Evolutionary conservation across 768 basidiomycete species (phyloP).

Genomic region (Lentinula sp.): DNA sequence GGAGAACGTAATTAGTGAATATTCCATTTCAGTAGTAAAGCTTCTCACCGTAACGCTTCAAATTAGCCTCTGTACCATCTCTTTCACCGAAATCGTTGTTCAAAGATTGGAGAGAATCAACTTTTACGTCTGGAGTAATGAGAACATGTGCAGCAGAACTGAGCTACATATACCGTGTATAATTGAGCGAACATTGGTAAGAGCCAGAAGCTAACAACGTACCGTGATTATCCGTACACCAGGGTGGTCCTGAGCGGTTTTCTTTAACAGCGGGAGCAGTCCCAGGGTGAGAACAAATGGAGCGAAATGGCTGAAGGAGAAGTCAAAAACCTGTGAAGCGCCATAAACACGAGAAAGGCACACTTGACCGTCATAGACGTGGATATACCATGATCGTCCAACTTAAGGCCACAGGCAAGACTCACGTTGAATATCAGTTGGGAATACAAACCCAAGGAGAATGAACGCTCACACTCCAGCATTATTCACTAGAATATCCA

Average conservation of each 20-base stretch:
- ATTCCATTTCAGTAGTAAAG: not conserved
- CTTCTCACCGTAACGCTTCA: not conserved
- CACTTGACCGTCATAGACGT: not conserved
- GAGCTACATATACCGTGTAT: not conserved
- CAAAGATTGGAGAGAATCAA: not conserved
- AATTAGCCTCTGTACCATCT: not conserved
- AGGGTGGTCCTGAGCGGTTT: constrained; percentile 1
- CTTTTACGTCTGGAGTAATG: not conserved
- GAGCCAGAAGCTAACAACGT: not conserved
- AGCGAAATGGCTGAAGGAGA: not conserved
- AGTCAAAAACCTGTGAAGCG: not conserved
- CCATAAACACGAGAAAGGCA: not conserved
- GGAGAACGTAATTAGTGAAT: not conserved
- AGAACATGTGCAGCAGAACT: not conserved
- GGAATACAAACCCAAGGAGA: not conserved
- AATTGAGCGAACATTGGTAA: not conserved
- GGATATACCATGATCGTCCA: not conserved
- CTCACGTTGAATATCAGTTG: not conserved
- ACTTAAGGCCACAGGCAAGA: not conserved
- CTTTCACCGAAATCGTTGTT: constrained; percentile 3
- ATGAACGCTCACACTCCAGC: not conserved
- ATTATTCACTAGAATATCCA: not conserved
- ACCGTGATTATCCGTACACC: constrained; percentile 6
- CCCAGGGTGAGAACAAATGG: constrained; percentile 4
- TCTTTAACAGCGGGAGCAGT: constrained; percentile 8